These are phyloP conservation scores for Crucihimalaya himalaica DNA, from an alignment of 345 rosid species.

Conservation along the genomic window DNA sequence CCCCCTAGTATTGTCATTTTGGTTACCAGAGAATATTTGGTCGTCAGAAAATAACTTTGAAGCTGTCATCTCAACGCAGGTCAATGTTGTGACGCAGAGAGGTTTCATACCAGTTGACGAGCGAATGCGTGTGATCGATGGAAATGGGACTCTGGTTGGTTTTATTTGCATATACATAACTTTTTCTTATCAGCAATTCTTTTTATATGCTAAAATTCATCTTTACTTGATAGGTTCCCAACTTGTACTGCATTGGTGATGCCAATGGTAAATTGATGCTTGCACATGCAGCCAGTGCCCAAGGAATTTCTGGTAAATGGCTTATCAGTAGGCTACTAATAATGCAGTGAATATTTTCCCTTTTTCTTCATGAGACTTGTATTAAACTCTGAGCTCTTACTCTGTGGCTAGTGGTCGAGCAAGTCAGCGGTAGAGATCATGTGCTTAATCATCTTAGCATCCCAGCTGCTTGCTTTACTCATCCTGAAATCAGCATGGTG, in stretches of 20 bases:
- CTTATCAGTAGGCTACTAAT: slow-evolving; percentile 30
- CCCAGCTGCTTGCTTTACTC: slow-evolving; percentile 99
- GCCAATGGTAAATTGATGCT: slow-evolving; percentile 99
- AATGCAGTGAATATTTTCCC: background rate
- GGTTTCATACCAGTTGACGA: slow-evolving; percentile 96
- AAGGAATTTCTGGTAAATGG: slow-evolving; percentile 90
- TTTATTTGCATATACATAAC: slow-evolving; percentile 5
- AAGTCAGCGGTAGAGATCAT: slow-evolving; percentile 86
- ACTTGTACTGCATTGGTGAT: slow-evolving; percentile 93
- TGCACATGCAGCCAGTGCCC: slow-evolving; percentile 99
- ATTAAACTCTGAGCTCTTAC: slow-evolving; percentile 29
- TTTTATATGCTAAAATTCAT: slow-evolving; percentile 5
- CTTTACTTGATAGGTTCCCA: slow-evolving; percentile 64
- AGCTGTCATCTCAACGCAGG: slow-evolving; percentile 48
- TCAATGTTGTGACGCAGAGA: slow-evolving; percentile 83
- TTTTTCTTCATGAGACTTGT: background rate
- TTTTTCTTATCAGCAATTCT: background rate
- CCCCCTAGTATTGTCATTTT: background rate
- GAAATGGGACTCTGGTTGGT: slow-evolving; percentile 73
- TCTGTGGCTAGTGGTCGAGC: slow-evolving; percentile 75
- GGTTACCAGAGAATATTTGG: background rate
- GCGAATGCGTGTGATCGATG: slow-evolving; percentile 84
- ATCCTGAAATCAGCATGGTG: slow-evolving; percentile 99
- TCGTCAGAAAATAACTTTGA: slow-evolving; percentile 6
- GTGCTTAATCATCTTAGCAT: slow-evolving; percentile 91